These are phyloP conservation scores for Annona cherimola DNA, from an alignment of 164 flowering plant species.

Conservation along the genomic window DNA sequence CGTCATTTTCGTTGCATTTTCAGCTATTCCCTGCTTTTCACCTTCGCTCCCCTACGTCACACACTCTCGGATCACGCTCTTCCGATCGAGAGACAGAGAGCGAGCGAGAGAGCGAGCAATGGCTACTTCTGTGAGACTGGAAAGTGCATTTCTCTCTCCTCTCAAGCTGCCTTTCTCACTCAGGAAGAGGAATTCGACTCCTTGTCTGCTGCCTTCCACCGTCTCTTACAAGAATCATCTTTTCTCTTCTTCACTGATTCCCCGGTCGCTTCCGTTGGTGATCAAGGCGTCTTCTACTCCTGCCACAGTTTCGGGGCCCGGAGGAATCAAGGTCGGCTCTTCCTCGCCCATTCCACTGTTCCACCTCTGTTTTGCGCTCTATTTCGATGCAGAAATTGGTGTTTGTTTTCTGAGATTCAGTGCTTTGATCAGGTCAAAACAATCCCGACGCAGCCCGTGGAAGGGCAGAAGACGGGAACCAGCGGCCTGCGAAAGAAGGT, in stretches of 20 bases:
- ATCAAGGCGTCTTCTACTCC: conserved; percentile 40
- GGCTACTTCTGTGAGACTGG: conserved; percentile 19
- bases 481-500: conserved; percentile 97
- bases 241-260: conserved; percentile 3
- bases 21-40: neutral
- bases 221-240: conserved; percentile 12
- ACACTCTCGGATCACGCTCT: neutral
- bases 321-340: conserved; percentile 47
- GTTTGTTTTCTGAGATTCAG: neutral
- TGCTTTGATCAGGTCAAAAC: conserved; percentile 40
- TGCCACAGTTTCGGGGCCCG: conserved; percentile 38
- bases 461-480: conserved; percentile 96
- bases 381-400: neutral
- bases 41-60: neutral
- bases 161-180: conserved; percentile 5
- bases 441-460: conserved; percentile 78
- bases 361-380: neutral
- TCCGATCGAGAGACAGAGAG: neutral
- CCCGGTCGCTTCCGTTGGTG: conserved; percentile 6
- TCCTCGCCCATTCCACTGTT: neutral
- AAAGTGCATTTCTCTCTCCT: conserved; percentile 15
- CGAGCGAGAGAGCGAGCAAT: neutral
- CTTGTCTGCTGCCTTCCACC: conserved; percentile 9
- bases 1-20: neutral
- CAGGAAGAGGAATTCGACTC: neutral